Base-by-base conservation (phyloP, 75 land plant genomes). In the Larix kaempferi region DNA sequence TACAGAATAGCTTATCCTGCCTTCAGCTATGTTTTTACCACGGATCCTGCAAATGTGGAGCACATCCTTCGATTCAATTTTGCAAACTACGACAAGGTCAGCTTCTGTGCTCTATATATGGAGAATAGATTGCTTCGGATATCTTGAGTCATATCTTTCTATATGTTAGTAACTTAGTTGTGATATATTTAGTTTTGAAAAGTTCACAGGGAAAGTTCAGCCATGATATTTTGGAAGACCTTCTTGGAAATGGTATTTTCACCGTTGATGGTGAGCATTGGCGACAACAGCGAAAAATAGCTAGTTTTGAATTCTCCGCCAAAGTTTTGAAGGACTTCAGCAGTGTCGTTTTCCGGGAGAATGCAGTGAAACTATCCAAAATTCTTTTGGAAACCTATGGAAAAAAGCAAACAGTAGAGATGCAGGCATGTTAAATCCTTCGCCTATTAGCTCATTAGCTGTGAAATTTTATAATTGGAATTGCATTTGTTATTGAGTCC, bases 211-310 rank as follows among this genome's bases (percentile, higher is more conserved):
- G 84, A 57, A 59, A 76, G 60, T n/a, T 26, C 58, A 74, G 72
- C 78, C 77, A 76, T 57, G 23, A 62, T 26, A 41, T 55, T 22
- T 57, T 80, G 86, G 82, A 55, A 56, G 78, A 72, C 3, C 81
- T 87, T 23, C 77, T 88, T n/a, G 89, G 89, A 22, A 82, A 88
- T 59, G 89, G 89, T 54, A 88, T 88, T 72, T 88, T 88, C 74
- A 83, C 83, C 17, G 78, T 80, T 37, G 89, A 88, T 27, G 89
- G 89, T 11, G 85, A 88, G 54, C 65, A 57, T 16, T 88, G 89
- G 89, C 63, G 76, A 59, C 77, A 79, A 7, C 89, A 88, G 79
- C 62, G 89, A 59, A 88, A 88, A 79, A 66, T 83, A 16, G 87
- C 89, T 5, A 85, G 87, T 80, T 66, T 61, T 19, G 89, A 88